These are phyloP conservation scores for Colletotrichum abscissum DNA, from an alignment of 2,329 filamentous ascomycete species.

Conservation along the genomic window DNA sequence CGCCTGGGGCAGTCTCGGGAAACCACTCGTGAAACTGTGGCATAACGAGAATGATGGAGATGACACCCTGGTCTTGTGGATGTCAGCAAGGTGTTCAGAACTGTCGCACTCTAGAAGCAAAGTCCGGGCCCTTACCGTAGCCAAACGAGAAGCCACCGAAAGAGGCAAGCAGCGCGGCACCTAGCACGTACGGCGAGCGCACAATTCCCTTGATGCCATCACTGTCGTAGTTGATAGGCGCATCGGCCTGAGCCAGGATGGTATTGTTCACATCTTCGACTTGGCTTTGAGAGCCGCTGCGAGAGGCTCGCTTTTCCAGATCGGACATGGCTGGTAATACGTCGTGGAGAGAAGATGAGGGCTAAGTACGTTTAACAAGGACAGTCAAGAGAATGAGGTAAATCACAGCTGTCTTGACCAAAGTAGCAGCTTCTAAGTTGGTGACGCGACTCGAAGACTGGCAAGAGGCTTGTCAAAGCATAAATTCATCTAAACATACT, in stretches of 20 bases:
- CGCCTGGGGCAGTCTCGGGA: slow-evolving; percentile 42
- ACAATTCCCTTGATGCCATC: slow-evolving; percentile 46
- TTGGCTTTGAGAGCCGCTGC: not conserved
- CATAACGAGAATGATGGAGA: slow-evolving; percentile 57
- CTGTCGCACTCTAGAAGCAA: not conserved
- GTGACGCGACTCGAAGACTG: not conserved
- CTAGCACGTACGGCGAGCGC: slow-evolving; percentile 52
- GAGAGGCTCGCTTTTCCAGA: not conserved
- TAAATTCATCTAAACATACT: not conserved
- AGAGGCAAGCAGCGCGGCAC: slow-evolving; percentile 54
- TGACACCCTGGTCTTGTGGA: slow-evolving; percentile 46
- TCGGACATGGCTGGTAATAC: not conserved
- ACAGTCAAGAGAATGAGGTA: not conserved
- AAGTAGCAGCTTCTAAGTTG: not conserved
- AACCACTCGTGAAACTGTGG: slow-evolving; percentile 53
- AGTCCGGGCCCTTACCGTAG: slow-evolving; percentile 38
- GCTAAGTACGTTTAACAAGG: not conserved
- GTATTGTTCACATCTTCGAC: not conserved
- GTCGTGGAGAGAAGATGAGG: not conserved
- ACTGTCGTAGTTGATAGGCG: slow-evolving; percentile 41
- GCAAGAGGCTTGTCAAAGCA: not conserved
- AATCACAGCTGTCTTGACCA: not conserved
- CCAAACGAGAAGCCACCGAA: slow-evolving; percentile 48
- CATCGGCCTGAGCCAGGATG: not conserved
- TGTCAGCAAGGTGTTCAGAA: not conserved